Evolutionary conservation across 2,329 filamentous ascomycete genomes (phyloP).

Genomic region (Apiospora kogelbergensis): DNA sequence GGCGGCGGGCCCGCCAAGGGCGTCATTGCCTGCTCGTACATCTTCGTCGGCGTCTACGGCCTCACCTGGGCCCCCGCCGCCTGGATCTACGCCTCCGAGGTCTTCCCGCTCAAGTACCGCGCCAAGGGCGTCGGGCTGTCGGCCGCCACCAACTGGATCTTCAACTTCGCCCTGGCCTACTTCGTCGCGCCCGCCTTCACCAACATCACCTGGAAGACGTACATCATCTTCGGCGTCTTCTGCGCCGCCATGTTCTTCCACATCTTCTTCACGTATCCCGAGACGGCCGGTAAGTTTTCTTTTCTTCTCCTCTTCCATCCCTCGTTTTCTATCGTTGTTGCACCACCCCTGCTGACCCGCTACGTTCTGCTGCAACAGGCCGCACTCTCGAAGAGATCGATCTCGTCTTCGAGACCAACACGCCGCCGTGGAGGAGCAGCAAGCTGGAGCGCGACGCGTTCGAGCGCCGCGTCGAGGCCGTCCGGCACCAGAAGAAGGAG

Average conservation of each 20-base stretch:
- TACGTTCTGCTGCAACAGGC: constrained; percentile 16
- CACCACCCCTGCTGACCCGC: background rate
- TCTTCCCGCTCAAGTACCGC: constrained; percentile 25
- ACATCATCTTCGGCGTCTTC: constrained; percentile 43
- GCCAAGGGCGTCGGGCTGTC: constrained; percentile 23
- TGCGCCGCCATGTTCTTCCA: constrained; percentile 27
- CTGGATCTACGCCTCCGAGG: constrained; percentile 24
- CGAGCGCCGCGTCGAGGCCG: constrained; percentile 22
- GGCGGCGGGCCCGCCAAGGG: constrained; percentile 41
- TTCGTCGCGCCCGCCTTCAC: constrained; percentile 18
- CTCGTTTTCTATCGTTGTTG: background rate
- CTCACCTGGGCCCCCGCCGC: constrained; percentile 23
- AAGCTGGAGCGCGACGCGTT: constrained; percentile 13
- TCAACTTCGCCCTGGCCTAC: constrained; percentile 23
- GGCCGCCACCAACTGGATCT: constrained; percentile 26
- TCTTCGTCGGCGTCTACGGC: constrained; percentile 39
- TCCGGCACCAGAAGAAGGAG: constrained; percentile 6
- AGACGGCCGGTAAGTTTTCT: constrained; percentile 29
- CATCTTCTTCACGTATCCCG: constrained; percentile 34
- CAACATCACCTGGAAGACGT: constrained; percentile 27
- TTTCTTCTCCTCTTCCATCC: background rate
- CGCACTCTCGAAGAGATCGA: constrained; percentile 53
- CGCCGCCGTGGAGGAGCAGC: constrained; percentile 14
- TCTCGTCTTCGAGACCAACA: constrained; percentile 46
- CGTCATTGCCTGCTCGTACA: constrained; percentile 52